These are phyloP conservation scores for Salix purpurea DNA, from an alignment of 345 rosid genomes.

Conservation along the genomic window DNA sequence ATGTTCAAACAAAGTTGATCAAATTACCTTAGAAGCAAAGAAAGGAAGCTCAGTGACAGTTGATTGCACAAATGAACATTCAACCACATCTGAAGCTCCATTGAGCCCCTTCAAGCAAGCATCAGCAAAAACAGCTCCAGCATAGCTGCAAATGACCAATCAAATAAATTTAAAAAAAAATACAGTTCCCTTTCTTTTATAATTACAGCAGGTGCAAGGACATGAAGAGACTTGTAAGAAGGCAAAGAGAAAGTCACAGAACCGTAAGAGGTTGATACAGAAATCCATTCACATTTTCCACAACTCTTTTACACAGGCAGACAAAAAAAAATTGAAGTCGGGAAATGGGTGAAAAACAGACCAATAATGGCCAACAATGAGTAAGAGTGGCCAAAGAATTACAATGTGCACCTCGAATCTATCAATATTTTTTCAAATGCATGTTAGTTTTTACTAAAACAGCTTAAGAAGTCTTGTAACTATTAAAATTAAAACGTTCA, in stretches of 20 bases:
- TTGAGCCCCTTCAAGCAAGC: constrained; percentile 82
- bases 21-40: constrained; percentile 75
- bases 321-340: too few species aligned
- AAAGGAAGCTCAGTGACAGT: constrained; percentile 69
- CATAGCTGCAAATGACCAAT: constrained; percentile 47
- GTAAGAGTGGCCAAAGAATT: too few species aligned
- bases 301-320: too few species aligned
- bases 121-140: constrained; percentile 85
- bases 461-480: too few species aligned
- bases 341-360: too few species aligned
- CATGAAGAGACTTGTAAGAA: background rate
- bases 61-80: constrained; percentile 77
- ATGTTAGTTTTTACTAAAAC: too few species aligned
- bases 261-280: too few species aligned
- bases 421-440: too few species aligned
- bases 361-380: too few species aligned
- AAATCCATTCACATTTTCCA: too few species aligned
- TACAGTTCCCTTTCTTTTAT: background rate
- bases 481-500: too few species aligned
- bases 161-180: background rate
- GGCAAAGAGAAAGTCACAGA: background rate
- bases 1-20: background rate
- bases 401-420: too few species aligned
- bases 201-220: background rate
- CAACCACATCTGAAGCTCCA: constrained; percentile 72